phyloP scores from a whole-genome alignment of 331 rosid genomes.

The Quercus tomentella region DNA sequence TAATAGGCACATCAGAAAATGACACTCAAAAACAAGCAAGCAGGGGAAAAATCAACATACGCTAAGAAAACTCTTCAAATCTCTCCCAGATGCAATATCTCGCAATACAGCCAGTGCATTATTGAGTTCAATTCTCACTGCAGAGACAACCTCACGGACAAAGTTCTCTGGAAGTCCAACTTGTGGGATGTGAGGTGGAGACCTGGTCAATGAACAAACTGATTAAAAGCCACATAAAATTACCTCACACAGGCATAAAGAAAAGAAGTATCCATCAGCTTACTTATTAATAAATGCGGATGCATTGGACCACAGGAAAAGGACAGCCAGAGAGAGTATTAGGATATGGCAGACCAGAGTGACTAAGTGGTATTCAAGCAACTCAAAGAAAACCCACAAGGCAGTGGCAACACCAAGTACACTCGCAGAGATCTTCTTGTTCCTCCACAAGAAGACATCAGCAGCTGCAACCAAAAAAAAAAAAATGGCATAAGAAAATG shows the following conservation, averaged over 20 bases:
- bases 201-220: conserved; percentile 33
- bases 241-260: not conserved
- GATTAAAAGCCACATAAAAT: conserved; percentile 1
- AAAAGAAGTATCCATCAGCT: conserved; percentile 5
- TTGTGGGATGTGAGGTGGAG: conserved; percentile 65
- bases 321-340: conserved; percentile 43
- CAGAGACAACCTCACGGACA: conserved; percentile 41
- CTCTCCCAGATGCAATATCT: conserved; percentile 66
- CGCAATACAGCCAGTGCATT: conserved; percentile 38
- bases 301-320: conserved; percentile 73
- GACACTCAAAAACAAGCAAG: not conserved
- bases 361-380: conserved; percentile 65
- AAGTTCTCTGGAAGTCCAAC: conserved; percentile 46
- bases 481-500: conserved; percentile 9
- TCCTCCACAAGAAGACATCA: conserved; percentile 90
- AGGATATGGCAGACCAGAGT: conserved; percentile 64
- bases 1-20: not conserved
- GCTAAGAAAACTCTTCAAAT: conserved; percentile 58
- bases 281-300: conserved; percentile 74
- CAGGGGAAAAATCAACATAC: conserved; percentile 40
- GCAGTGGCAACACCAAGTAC: conserved; percentile 70
- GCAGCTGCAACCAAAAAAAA: conserved; percentile 65
- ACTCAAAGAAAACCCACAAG: conserved; percentile 75
- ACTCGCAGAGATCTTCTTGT: conserved; percentile 54
- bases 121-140: conserved; percentile 54